Percentiles rank a stretch among this genome's conserved stretches.
phyloP scores from a whole-genome alignment of 257 asterid species.

The Coffea eugenioides region DNA sequence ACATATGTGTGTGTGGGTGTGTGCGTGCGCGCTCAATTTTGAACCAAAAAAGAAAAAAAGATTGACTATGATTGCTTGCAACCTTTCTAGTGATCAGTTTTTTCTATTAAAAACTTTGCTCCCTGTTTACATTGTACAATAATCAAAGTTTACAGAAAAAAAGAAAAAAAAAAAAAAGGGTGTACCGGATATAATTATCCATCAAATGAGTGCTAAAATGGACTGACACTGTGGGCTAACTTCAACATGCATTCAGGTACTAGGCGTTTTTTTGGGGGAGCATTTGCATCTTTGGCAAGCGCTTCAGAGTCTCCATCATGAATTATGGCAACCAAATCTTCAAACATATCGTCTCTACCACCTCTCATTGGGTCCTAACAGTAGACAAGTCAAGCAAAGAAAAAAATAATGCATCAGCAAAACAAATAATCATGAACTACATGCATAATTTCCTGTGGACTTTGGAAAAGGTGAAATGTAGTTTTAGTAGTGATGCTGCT shows the following conservation, averaged over 20 bases:
- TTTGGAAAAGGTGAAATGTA: not conserved
- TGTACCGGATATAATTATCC: not conserved
- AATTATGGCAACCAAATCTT: conserved; percentile 61
- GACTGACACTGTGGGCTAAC: conserved; percentile 68
- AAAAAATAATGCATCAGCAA: not conserved
- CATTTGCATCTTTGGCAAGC: conserved; percentile 48
- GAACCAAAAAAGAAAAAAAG: not conserved
- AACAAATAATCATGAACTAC: not conserved
- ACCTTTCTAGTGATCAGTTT: not conserved
- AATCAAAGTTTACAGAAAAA: not conserved
- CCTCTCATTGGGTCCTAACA: conserved; percentile 97
- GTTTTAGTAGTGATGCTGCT: not conserved
- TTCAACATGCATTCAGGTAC: conserved; percentile 92
- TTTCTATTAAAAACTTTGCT: not conserved
- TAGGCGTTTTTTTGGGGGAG: conserved; percentile 70
- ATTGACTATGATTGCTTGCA: not conserved
- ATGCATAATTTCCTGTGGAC: not conserved
- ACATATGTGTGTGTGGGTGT: too few relatives aligned
- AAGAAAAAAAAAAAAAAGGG: not conserved
- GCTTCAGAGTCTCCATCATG: conserved; percentile 79
- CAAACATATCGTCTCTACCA: conserved; percentile 70
- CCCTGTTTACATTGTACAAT: not conserved
- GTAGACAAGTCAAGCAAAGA: conserved; percentile 9
- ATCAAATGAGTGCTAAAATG: conserved; percentile 36
- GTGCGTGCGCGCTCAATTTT: too few relatives aligned